Evolutionary conservation across 2,329 filamentous ascomycete species (phyloP).

Genomic region (Claviceps capensis): DNA sequence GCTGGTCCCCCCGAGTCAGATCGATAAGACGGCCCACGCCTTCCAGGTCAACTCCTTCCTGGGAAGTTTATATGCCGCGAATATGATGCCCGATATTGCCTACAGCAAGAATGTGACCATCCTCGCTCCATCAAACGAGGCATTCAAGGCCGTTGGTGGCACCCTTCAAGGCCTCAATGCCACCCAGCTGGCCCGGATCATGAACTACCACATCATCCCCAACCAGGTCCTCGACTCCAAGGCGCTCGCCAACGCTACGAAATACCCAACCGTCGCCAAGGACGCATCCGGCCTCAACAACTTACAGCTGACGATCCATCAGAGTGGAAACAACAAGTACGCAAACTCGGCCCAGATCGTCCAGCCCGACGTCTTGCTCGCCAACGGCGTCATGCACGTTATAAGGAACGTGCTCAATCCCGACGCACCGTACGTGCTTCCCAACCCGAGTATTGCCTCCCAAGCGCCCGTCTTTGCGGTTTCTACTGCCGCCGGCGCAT

Average conservation of each 20-base stretch:
- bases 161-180: slow-evolving; percentile 31
- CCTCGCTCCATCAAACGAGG: slow-evolving; percentile 48
- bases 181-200: slow-evolving; percentile 34
- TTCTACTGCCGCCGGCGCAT: slow-evolving; percentile 30
- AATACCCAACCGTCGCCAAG: slow-evolving; percentile 21
- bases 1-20: slow-evolving; percentile 31
- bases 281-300: slow-evolving; percentile 27
- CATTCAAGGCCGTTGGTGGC: slow-evolving; percentile 43
- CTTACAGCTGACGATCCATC: slow-evolving; percentile 20
- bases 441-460: slow-evolving; percentile 24
- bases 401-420: slow-evolving; percentile 40
- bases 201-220: slow-evolving; percentile 53
- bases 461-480: slow-evolving; percentile 39
- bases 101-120: slow-evolving; percentile 37
- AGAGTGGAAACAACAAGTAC: slow-evolving; percentile 30
- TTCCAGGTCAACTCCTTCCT: slow-evolving; percentile 29
- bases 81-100: slow-evolving; percentile 27
- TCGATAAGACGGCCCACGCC: slow-evolving; percentile 36
- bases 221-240: slow-evolving; percentile 38
- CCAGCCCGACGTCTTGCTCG: slow-evolving; percentile 37
- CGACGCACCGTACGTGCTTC: slow-evolving; percentile 18
- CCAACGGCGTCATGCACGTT: slow-evolving; percentile 45
- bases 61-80: slow-evolving; percentile 18
- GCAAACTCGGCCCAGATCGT: slow-evolving; percentile 40
- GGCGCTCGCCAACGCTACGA: slow-evolving; percentile 18